phyloP scores from a whole-genome alignment of 2,329 filamentous ascomycete species.

The Intubia oerlemansii region DNA sequence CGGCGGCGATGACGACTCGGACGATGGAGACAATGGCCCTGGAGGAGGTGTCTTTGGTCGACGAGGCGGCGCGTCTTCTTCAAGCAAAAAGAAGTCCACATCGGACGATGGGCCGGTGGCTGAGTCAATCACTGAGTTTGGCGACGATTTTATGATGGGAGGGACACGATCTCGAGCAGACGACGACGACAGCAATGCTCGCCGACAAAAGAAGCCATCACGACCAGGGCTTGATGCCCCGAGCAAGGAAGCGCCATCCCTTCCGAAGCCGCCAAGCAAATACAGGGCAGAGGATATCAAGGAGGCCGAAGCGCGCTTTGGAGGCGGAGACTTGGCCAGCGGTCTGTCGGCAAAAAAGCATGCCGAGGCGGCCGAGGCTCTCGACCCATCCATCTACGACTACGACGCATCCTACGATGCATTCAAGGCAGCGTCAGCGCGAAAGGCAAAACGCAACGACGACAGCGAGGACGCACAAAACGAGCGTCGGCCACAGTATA shows the following conservation, averaged over 20 bases:
- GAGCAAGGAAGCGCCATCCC: constrained; percentile 9
- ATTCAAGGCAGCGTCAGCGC: constrained; percentile 39
- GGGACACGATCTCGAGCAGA: constrained; percentile 7
- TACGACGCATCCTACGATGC: constrained; percentile 71
- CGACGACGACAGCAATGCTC: neutral
- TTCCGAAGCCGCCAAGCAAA: constrained; percentile 22
- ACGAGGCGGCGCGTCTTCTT: neutral
- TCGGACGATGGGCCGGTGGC: constrained; percentile 15
- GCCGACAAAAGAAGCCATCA: constrained; percentile 1
- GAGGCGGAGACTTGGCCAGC: constrained; percentile 52
- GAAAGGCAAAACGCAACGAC: constrained; percentile 22
- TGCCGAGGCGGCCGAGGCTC: constrained; percentile 38
- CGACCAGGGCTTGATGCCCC: too few relatives aligned
- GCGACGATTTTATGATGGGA: constrained; percentile 21
- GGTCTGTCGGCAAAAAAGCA: constrained; percentile 40
- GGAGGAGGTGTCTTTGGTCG: constrained; percentile 3
- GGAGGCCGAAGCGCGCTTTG: too few relatives aligned
- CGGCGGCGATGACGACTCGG: constrained; percentile 30
- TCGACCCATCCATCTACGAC: constrained; percentile 62
- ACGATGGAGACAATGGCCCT: constrained; percentile 11
- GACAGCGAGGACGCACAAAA: constrained; percentile 33
- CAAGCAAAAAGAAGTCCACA: constrained; percentile 3
- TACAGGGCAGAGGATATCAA: too few relatives aligned
- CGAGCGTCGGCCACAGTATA: constrained; percentile 55
- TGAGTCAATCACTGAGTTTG: constrained; percentile 38